phyloP scores from a whole-genome alignment of 371 early-diverging fungal genomes.

The Syncephalastrum contaminatum region DNA sequence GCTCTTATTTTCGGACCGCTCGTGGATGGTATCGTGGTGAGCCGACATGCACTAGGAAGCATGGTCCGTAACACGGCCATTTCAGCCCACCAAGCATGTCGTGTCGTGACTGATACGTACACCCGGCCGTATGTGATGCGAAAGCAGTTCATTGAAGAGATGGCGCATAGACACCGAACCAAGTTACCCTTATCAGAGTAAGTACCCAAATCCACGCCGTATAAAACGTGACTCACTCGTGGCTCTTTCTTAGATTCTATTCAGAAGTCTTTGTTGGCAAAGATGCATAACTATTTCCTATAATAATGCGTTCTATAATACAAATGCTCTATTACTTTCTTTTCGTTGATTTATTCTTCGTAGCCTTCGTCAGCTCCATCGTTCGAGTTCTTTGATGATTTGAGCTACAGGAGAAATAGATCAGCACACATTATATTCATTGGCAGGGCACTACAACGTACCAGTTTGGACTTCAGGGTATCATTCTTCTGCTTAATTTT shows the following conservation, averaged over 20 bases:
- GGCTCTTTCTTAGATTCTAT: conserved; percentile 8
- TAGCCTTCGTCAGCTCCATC: too few species aligned
- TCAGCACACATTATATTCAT: too few species aligned
- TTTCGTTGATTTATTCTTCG: too few species aligned
- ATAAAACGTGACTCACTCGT: not conserved
- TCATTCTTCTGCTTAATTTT: conserved; percentile 68
- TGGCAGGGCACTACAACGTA: too few species aligned
- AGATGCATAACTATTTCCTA: conserved; percentile 1
- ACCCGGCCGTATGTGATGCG: conserved; percentile 58
- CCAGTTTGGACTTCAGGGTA: too few species aligned
- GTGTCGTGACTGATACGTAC: conserved; percentile 56
- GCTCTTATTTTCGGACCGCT: conserved; percentile 69
- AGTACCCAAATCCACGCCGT: conserved; percentile 4
- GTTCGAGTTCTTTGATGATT: too few species aligned
- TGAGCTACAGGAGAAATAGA: too few species aligned
- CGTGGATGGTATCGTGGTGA: conserved; percentile 70
- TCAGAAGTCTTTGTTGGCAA: conserved; percentile 12
- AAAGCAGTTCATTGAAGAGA: conserved; percentile 59
- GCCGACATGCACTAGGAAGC: conserved; percentile 64
- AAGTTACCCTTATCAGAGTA: conserved; percentile 54
- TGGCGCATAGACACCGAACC: conserved; percentile 49
- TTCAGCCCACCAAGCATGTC: conserved; percentile 64
- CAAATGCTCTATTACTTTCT: too few species aligned
- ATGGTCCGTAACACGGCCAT: conserved; percentile 73
- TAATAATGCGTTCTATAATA: too few species aligned